Evolutionary conservation across 306 rosid genomes (phyloP), one percentile per base, ranked within the genome.

Genomic region (Vigna angularis): DNA sequence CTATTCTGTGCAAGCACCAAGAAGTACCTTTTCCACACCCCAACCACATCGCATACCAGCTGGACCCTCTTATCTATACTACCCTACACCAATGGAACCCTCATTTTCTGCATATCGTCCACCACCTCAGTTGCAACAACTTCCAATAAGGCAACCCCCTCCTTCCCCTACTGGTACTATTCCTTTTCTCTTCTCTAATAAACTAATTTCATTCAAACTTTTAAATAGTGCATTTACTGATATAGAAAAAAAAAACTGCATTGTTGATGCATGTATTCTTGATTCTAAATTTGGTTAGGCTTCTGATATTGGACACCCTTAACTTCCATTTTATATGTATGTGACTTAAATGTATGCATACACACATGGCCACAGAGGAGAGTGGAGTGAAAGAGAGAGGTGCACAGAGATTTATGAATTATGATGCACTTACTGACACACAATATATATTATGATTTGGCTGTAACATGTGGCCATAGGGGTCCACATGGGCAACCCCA

Each of bases 1-100:
- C 1, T 91, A 93, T 68, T 87, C 98, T 5, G 28, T 89, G 59
- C 98, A 92, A 80, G 82, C 92, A 48, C 86, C 94, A 40, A 89
- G 97, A 51, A 85, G 76, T 36, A 56, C 97, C 70, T 85, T 84
- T 78, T 79, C 93, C 53, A 51, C 87, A 2, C 88, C 88, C 7
- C 97, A 79, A 24, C 74, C 83, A 42, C 89, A 82, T 58, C 88
- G 85, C 11, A 20, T 79, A 5, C 64, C 87, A 51, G 51, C 83
- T 26, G 85, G 89, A 5, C 82, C 92, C 1, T 84, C 96, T 14
- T 91, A 87, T 72, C 57, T 89, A 17, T 89, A 91, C 91, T 91
- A 93, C 72, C 90, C 94, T 38, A 36, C 88, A 22, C 89, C 84
- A 6, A 59, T 86, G 77, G 89, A 89, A 64, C 67, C 26, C 30